These are phyloP conservation scores for Skeletonema marinoi DNA, from an alignment of 108 stramenopile species.

Conservation along the genomic window DNA sequence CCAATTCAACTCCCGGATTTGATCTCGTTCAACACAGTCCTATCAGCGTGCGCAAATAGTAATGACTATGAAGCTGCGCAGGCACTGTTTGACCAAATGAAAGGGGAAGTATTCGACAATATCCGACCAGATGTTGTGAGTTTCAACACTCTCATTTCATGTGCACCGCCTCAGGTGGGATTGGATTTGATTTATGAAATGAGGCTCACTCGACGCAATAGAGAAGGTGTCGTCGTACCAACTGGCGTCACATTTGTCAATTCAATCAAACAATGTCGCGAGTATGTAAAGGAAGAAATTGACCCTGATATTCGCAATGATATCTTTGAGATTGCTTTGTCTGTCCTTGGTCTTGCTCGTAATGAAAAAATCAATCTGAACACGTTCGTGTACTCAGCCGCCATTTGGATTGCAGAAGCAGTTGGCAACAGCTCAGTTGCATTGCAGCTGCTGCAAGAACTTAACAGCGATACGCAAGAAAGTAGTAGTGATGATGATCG, in stretches of 20 bases:
- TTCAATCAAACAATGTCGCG: conserved; percentile 62
- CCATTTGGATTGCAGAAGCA: conserved; percentile 76
- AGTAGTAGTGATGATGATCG: background rate
- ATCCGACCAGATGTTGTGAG: conserved; percentile 28
- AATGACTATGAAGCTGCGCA: conserved; percentile 54
- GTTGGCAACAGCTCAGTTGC: conserved; percentile 40
- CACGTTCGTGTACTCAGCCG: conserved; percentile 70
- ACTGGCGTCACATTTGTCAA: conserved; percentile 60
- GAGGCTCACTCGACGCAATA: conserved; percentile 66
- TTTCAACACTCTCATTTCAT: conserved; percentile 44
- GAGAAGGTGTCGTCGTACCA: conserved; percentile 53
- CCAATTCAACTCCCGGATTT: conserved; percentile 33
- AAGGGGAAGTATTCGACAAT: conserved; percentile 10
- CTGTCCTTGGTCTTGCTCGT: conserved; percentile 48
- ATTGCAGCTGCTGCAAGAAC: conserved; percentile 49
- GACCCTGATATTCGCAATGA: conserved; percentile 21
- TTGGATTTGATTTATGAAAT: conserved; percentile 48
- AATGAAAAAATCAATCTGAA: conserved; percentile 57
- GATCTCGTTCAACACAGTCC: conserved; percentile 57
- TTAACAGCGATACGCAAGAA: conserved; percentile 36
- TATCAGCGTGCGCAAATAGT: conserved; percentile 57
- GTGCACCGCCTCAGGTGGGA: conserved; percentile 15
- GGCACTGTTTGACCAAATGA: conserved; percentile 48
- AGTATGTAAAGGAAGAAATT: conserved; percentile 4
- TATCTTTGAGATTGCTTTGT: conserved; percentile 37